Evolutionary conservation across 2,329 filamentous ascomycete species (phyloP).

Genomic region (Phyllosticta citrichinensis): DNA sequence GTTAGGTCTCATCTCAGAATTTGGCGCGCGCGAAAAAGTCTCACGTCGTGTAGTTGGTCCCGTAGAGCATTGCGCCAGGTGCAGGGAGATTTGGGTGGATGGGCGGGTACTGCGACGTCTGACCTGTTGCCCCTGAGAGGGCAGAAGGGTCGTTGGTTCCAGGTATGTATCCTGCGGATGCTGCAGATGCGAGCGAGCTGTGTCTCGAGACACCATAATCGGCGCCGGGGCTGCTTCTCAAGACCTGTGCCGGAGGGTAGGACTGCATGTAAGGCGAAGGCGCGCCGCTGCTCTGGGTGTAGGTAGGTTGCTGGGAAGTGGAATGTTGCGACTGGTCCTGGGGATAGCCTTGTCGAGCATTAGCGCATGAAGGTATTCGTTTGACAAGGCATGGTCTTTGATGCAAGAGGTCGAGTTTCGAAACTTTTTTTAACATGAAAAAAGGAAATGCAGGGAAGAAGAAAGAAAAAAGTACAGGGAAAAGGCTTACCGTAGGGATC

Average conservation of each 20-base stretch:
- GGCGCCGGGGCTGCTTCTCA: slow-evolving; percentile 7
- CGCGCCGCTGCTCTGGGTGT: slow-evolving; percentile 9
- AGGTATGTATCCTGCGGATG: slow-evolving; percentile 17
- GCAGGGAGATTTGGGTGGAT: slow-evolving; percentile 21
- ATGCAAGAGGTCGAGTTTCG: not conserved
- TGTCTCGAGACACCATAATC: slow-evolving; percentile 2
- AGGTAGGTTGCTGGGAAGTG: slow-evolving; percentile 5
- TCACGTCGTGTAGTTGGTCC: slow-evolving; percentile 25
- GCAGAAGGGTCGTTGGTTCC: slow-evolving; percentile 15
- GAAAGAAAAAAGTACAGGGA: not conserved
- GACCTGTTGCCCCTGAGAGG: slow-evolving; percentile 18
- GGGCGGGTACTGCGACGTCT: slow-evolving; percentile 24
- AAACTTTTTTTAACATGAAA: not conserved
- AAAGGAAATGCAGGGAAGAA: not conserved
- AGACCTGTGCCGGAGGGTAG: slow-evolving; percentile 2
- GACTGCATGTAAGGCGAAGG: slow-evolving; percentile 8
- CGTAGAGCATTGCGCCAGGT: slow-evolving; percentile 18
- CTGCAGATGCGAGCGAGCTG: slow-evolving; percentile 18
- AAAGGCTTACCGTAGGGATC: slow-evolving; percentile 11
- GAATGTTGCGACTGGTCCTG: slow-evolving; percentile 7
- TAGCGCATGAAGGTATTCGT: not conserved
- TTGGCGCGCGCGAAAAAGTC: not conserved
- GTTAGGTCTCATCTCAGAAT: not conserved
- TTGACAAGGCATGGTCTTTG: not conserved
- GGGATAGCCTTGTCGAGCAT: slow-evolving; percentile 1